These are phyloP conservation scores for Betula pendula DNA, from an alignment of 306 rosid species.

Conservation along the genomic window DNA sequence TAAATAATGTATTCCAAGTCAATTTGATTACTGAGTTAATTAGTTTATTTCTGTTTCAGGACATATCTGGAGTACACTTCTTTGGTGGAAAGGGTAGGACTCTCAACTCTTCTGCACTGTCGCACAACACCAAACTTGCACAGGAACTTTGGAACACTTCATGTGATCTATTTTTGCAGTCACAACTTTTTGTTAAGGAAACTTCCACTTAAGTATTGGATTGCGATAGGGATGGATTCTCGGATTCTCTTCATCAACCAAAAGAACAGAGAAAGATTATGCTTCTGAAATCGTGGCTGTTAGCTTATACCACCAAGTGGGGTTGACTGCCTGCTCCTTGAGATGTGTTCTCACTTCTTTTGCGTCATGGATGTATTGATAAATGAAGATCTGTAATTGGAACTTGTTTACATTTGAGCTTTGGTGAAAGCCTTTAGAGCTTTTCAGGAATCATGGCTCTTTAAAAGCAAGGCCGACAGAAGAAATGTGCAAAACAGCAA, in stretches of 20 bases:
- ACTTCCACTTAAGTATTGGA: slow-evolving; percentile 24
- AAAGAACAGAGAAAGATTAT: not conserved
- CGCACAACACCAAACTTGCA: slow-evolving; percentile 54
- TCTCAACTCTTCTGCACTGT: slow-evolving; percentile 54
- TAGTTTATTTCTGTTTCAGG: slow-evolving; percentile 44
- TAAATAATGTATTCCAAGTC: not conserved
- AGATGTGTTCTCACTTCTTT: not conserved
- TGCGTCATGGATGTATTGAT: not conserved
- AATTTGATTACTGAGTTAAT: not conserved
- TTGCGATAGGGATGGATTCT: slow-evolving; percentile 14
- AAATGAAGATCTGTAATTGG: not conserved
- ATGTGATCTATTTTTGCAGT: slow-evolving; percentile 44
- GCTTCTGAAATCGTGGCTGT: not conserved
- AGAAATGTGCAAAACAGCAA: not conserved
- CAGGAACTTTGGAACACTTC: slow-evolving; percentile 76
- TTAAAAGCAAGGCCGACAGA: not conserved
- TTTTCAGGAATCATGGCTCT: not conserved
- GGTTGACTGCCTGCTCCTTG: slow-evolving; percentile 13
- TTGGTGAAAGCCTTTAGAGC: not conserved
- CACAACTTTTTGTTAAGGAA: slow-evolving; percentile 45
- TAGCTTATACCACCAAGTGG: slow-evolving; percentile 5
- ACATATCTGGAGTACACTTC: slow-evolving; percentile 68
- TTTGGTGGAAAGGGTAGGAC: slow-evolving; percentile 78
- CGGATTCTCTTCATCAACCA: not conserved
- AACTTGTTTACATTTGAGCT: not conserved